Evolutionary conservation across 2,329 filamentous ascomycete genomes (phyloP), one percentile per base, ranked within the genome.

Genomic region (Chrysoporthe deuterocubensis): DNA sequence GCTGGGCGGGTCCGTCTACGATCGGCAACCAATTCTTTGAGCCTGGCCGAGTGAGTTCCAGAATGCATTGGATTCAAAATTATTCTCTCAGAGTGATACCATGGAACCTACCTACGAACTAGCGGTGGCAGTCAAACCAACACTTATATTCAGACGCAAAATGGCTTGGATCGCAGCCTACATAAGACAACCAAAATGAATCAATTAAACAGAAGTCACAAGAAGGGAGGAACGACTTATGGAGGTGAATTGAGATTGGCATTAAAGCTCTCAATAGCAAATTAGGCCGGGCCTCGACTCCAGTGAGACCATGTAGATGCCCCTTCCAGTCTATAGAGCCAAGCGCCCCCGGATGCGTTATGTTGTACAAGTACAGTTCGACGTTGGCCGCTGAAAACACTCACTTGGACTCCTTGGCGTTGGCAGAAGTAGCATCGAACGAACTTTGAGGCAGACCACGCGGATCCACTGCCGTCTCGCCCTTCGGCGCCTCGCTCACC

Each of bases 341-440:
- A 26, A 54, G 11, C 66, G 59, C 69, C 34, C 67, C n/a, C 65
- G n/a, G 69, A 73, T 71, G 66, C 73, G 48, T 52, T 71, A 65
- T 74, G 70, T 54, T 73, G 71, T 74, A 72, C 21, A 71, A 69
- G n/a, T 34, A 70, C 21, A 48, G 1, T 57, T 73, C 71, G n/a
- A 59, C 65, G 42, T 8, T 18, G 34, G 13, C 13, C 7, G 18
- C 3, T 16, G 26, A 5, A 50, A 9, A 7, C 26, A 11, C 11
- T 26, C 65, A 66, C 54, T 63, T 63, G 2, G 62, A 69, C 46
- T 44, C 52, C 48, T 66, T 69, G n/a, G 71, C 67, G 71, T 78
- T 79, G 32, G 76, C 77, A 21, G 68, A 71, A 1, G 78, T 78
- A 43, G 77, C 77, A 59, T 79, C 78, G 16, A 72, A 71, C 1